Base-by-base conservation (phyloP, 345 rosid species). In the Moricandia moricandioides region DNA sequence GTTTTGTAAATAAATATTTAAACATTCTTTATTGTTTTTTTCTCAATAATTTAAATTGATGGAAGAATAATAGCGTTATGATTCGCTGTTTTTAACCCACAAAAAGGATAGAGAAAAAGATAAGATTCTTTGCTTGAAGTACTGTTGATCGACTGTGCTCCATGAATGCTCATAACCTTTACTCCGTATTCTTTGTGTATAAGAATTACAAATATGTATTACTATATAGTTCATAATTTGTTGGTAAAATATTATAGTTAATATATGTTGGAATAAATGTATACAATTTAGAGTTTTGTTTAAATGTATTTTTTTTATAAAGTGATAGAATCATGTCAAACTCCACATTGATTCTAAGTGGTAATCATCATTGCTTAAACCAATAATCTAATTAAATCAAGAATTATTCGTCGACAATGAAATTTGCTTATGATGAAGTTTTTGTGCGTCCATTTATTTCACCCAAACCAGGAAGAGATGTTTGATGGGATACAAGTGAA, bases 401-500 rank as follows among this genome's bases (percentile, higher is more conserved):
- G 18, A 65, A 35, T 34, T 58, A 7, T 39, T 78, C 52, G 68
- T 62, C 77, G 77, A 78, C 74, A 72, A 78, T 11, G 73, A 67
- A 67, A 54, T 62, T 54, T 67, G 27, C 61, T 72, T 72, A 72
- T 78, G 81, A 78, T 78, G 81, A 72, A 67, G 73, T 69, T 73
- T 78, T 72, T 78, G 74, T 72, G 70, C 63, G 18, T 52, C 70
- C 61, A 73, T 78, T 52, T 67, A 61, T 73, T 30, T 79, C 61
- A 24, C 62, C 37, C 65, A 43, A 60, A 61, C 61, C 40, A 79
- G 33, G 78, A 73, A 67, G 17, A 26, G 78, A 78, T 72, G 78
- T 78, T 73, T 78, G 82, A 73, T 78, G 78, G 69, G 81, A 78
- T 68, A 39, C 70, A 54, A 73, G 74, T 67, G 78, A 78, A 67